A percentile compares a stretch with the other conserved stretches of the same genome.
Conservation (phyloP, 1,284 basidiomycete species). For the Cryptococcus jaspeensis region DNA sequence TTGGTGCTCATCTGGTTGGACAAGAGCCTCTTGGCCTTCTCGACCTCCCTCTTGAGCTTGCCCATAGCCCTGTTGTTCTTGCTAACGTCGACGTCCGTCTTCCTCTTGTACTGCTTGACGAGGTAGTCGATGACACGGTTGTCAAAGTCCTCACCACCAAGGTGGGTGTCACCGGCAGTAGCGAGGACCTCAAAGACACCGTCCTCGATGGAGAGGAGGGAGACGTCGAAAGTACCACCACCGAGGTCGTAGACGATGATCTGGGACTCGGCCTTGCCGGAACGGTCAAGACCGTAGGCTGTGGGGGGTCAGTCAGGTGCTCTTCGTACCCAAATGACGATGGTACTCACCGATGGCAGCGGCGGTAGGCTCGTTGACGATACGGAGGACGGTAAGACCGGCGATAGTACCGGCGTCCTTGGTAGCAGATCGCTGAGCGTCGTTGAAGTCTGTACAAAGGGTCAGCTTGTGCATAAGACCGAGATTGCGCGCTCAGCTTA, state of each 20-base stretch:
- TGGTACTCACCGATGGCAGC: slow-evolving; percentile 63
- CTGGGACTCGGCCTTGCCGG: slow-evolving; percentile 81
- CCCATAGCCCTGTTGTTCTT: slow-evolving; percentile 87
- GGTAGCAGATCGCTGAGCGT: slow-evolving; percentile 97
- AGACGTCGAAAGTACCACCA: slow-evolving; percentile 98
- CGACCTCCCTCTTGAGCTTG: slow-evolving; percentile 97
- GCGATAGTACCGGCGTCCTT: slow-evolving; percentile 98
- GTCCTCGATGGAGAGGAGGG: slow-evolving; percentile 91
- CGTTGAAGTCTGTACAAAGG: slow-evolving; percentile 72
- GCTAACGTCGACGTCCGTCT: slow-evolving; percentile 84
- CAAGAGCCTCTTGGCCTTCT: slow-evolving; percentile 98
- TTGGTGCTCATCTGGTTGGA: slow-evolving; percentile 71
- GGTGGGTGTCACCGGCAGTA: slow-evolving; percentile 97
- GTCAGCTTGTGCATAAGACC: slow-evolving; percentile 3
- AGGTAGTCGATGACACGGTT: slow-evolving; percentile 93
- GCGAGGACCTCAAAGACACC: slow-evolving; percentile 97
- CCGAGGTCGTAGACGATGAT: slow-evolving; percentile 99
- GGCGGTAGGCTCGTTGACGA: slow-evolving; percentile 98
- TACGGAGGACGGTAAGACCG: slow-evolving; percentile 92
- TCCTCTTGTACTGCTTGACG: slow-evolving; percentile 91
- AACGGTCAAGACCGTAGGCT: slow-evolving; percentile 97
- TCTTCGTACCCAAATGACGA: not conserved
- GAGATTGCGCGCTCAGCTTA: slow-evolving; percentile 16
- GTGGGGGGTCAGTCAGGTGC: not conserved
- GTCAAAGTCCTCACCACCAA: slow-evolving; percentile 99